Conservation (phyloP, 2,329 filamentous ascomycete species). For the Chlorencoelia australis region DNA sequence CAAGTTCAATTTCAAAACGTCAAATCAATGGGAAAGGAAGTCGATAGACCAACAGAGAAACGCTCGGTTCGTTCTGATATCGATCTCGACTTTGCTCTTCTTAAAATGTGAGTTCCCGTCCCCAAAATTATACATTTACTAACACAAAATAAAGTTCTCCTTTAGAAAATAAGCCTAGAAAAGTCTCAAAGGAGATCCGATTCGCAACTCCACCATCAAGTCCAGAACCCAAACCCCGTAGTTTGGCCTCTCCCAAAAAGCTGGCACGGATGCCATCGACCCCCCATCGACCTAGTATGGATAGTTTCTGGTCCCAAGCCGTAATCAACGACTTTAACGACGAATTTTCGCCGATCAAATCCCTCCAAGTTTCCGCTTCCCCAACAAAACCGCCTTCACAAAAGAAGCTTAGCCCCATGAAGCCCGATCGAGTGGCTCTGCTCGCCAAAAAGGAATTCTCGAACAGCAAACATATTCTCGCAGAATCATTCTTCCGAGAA, state of each 20-base stretch:
- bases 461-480: slow-evolving; percentile 49
- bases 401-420: slow-evolving; percentile 20
- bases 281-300: slow-evolving; percentile 42
- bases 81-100: slow-evolving; percentile 13
- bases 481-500: slow-evolving; percentile 52
- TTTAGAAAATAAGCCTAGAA: slow-evolving; percentile 13
- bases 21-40: too few species aligned
- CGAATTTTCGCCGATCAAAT: slow-evolving; percentile 43
- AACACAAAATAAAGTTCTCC: slow-evolving; percentile 16
- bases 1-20: too few species aligned
- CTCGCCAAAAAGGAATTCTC: slow-evolving; percentile 52
- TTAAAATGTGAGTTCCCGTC: slow-evolving; percentile 15
- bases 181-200: slow-evolving; percentile 13
- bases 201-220: slow-evolving; percentile 23
- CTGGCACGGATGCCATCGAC: slow-evolving; percentile 39
- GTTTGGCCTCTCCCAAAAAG: slow-evolving; percentile 23
- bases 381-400: slow-evolving; percentile 7
- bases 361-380: slow-evolving; percentile 29
- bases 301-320: slow-evolving; percentile 50
- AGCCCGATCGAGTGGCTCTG: slow-evolving; percentile 28
- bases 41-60: neutral
- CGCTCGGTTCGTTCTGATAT: neutral
- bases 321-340: slow-evolving; percentile 55
- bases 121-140: neutral
- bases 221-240: slow-evolving; percentile 15